These are phyloP conservation scores for Aspergillus persii DNA, from an alignment of 2,329 filamentous ascomycete genomes.

Conservation along the genomic window DNA sequence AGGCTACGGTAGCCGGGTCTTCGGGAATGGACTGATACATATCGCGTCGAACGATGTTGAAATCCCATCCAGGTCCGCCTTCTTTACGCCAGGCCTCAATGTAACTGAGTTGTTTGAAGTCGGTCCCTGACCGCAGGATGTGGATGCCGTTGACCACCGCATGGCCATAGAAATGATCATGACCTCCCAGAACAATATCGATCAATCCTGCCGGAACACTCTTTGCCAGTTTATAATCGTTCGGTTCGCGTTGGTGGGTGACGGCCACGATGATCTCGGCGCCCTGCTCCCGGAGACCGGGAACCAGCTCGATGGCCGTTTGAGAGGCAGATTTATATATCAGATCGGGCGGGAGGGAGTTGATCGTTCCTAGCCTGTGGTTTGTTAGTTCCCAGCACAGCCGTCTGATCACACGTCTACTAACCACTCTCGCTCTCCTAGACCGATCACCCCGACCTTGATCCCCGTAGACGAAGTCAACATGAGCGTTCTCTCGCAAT, in stretches of 20 bases:
- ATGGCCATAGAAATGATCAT: conserved; percentile 87
- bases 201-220: conserved; percentile 68
- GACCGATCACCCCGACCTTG: conserved; percentile 79
- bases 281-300: conserved; percentile 69
- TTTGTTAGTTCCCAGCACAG: conserved; percentile 2
- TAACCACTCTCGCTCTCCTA: conserved; percentile 80
- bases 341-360: conserved; percentile 75
- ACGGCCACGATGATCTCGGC: conserved; percentile 80
- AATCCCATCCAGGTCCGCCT: conserved; percentile 64
- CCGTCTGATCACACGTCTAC: background rate
- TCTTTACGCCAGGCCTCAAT: conserved; percentile 68
- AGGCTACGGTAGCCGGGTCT: conserved; percentile 58
- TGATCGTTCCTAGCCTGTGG: conserved; percentile 73
- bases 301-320: conserved; percentile 73
- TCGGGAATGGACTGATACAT: conserved; percentile 66
- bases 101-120: conserved; percentile 91
- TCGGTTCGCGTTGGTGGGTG: conserved; percentile 83
- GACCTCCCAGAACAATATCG: conserved; percentile 83
- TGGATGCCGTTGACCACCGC: conserved; percentile 74
- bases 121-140: conserved; percentile 80
- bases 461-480: conserved; percentile 78
- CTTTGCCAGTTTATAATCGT: conserved; percentile 80
- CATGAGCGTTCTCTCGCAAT: conserved; percentile 72
- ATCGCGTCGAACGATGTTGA: conserved; percentile 73
- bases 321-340: conserved; percentile 76